Evolutionary conservation across 306 rosid species (phyloP).

Genomic region (Boehmeria nivea): DNA sequence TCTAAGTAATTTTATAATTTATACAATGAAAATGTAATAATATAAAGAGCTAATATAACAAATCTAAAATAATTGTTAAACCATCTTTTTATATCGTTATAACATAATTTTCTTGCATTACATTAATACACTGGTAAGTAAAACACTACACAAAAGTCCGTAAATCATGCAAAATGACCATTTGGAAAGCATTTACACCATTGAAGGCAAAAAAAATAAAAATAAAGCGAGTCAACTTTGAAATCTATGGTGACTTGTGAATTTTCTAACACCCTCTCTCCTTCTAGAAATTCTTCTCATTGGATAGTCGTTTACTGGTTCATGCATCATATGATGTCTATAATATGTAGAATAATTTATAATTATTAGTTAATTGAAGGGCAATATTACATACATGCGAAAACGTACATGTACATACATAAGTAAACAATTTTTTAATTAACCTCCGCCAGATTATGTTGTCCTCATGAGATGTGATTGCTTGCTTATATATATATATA

Average conservation of each 20-base stretch:
- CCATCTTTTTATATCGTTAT: too few species aligned
- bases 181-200: constrained; percentile 20
- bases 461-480: constrained; percentile 10
- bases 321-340: background rate
- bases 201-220: background rate
- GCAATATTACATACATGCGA: background rate
- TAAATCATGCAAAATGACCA: too few species aligned
- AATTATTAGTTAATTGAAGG: background rate
- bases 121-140: too few species aligned
- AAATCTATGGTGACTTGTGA: constrained; percentile 41
- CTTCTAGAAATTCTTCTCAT: constrained; percentile 38
- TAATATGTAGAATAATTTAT: background rate
- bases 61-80: too few species aligned
- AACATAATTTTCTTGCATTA: too few species aligned
- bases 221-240: constrained; percentile 45
- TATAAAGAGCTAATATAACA: too few species aligned
- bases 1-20: too few species aligned
- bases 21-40: too few species aligned
- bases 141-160: too few species aligned
- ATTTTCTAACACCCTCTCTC: constrained; percentile 14
- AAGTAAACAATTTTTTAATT: background rate
- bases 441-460: background rate
- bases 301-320: constrained; percentile 29
- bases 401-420: constrained; percentile 6
- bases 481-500: constrained; percentile 4